These are phyloP conservation scores for Alternaria sp. DNA, from an alignment of 2,329 filamentous ascomycete species.

Conservation along the genomic window DNA sequence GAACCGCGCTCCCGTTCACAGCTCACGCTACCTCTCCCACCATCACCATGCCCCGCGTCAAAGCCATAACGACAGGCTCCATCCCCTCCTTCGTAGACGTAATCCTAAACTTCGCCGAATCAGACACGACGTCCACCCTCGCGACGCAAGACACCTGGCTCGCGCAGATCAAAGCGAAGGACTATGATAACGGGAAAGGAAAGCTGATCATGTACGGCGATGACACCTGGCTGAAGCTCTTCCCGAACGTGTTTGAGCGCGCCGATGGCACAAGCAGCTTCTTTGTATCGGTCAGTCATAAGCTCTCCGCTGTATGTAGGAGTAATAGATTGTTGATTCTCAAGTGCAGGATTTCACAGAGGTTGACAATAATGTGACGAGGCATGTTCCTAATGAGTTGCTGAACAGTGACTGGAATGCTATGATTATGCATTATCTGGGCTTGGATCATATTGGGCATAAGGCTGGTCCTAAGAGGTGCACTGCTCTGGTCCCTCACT, in stretches of 20 bases:
- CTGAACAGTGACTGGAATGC: conserved; percentile 83
- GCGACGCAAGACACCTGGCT: conserved; percentile 94
- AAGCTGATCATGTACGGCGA: conserved; percentile 95
- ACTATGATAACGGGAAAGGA: conserved; percentile 52
- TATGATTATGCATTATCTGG: conserved; percentile 94
- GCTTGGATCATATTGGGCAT: conserved; percentile 95
- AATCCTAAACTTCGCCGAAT: conserved; percentile 95
- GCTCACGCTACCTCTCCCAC: conserved; percentile 96
- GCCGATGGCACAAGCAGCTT: conserved; percentile 95
- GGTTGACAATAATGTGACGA: conserved; percentile 96
- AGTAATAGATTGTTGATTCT: conserved; percentile 40
- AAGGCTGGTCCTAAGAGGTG: conserved; percentile 88
- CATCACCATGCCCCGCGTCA: conserved; percentile 97
- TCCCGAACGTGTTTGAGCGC: conserved; percentile 85
- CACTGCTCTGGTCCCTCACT: background rate
- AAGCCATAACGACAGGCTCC: conserved; percentile 95
- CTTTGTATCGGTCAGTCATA: conserved; percentile 83
- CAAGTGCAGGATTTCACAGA: conserved; percentile 84
- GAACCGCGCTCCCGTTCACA: conserved; percentile 88
- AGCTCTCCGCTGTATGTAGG: conserved; percentile 37
- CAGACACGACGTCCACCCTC: conserved; percentile 86
- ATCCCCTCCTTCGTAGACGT: conserved; percentile 98
- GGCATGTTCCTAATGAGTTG: conserved; percentile 82
- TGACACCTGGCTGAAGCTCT: conserved; percentile 97
- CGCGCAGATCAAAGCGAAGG: conserved; percentile 78